Evolutionary conservation across 2,329 filamentous ascomycete genomes (phyloP).

Genomic region (Alternaria brassicicola): DNA sequence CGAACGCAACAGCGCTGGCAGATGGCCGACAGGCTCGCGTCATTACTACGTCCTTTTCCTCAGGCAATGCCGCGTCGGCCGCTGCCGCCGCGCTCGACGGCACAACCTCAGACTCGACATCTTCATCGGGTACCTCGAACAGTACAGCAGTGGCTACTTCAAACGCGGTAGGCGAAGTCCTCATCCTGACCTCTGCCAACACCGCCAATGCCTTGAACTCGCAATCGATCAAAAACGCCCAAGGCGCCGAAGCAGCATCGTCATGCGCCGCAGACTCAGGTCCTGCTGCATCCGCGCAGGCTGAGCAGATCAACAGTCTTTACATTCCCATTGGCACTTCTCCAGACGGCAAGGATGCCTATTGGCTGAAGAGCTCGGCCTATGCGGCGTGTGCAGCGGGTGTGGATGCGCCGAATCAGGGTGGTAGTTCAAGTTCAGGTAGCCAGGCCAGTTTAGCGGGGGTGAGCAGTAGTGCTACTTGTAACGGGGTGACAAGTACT

Average conservation of each 20-base stretch:
- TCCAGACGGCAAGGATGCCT: neutral
- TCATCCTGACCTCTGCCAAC: slow-evolving; percentile 1
- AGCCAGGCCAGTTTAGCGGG: neutral
- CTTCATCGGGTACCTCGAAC: neutral
- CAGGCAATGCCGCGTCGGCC: neutral
- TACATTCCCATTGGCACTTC: neutral
- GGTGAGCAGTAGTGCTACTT: neutral
- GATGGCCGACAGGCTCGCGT: neutral
- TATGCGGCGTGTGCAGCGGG: neutral
- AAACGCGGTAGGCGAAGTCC: neutral
- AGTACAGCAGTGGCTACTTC: neutral
- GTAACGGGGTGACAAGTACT: neutral
- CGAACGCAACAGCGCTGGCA: neutral
- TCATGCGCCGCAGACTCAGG: neutral
- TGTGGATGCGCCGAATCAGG: neutral
- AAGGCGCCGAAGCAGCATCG: neutral
- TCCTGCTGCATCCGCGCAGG: neutral
- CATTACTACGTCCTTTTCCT: neutral
- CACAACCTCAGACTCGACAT: neutral
- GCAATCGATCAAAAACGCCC: neutral
- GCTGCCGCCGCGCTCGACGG: neutral
- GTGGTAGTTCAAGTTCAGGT: neutral
- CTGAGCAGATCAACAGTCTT: neutral
- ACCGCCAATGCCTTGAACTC: neutral
- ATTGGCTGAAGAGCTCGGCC: slow-evolving; percentile 1